phyloP scores from a whole-genome alignment of 2,329 filamentous ascomycete species.

The Fusarium austroafricanum region DNA sequence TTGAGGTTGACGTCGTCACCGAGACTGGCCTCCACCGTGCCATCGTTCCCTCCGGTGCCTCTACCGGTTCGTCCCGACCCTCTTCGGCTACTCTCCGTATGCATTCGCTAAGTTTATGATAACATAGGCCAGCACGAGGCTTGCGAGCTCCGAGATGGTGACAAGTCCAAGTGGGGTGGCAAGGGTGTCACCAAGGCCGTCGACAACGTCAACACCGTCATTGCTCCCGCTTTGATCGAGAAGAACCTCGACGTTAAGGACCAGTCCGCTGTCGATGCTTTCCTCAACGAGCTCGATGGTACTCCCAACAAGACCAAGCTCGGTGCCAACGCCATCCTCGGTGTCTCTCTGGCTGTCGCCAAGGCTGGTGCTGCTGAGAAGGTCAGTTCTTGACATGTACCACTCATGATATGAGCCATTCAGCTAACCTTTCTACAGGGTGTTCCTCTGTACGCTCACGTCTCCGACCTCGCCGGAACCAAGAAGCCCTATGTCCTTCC shows the following conservation, averaged over 20 bases:
- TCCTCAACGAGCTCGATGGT: constrained; percentile 87
- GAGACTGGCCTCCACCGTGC: constrained; percentile 97
- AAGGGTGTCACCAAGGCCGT: constrained; percentile 91
- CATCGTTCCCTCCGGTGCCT: constrained; percentile 96
- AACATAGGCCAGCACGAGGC: constrained; percentile 84
- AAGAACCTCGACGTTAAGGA: constrained; percentile 87
- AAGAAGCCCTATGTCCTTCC: constrained; percentile 93
- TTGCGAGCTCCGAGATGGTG: constrained; percentile 89
- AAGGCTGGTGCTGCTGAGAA: constrained; percentile 93
- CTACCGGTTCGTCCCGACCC: constrained; percentile 75
- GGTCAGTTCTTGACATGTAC: constrained; percentile 54
- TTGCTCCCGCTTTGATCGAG: constrained; percentile 85
- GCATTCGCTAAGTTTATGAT: constrained; percentile 47
- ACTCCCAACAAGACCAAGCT: constrained; percentile 88
- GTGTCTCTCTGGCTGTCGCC: constrained; percentile 85
- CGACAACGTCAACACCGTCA: constrained; percentile 84
- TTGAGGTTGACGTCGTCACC: constrained; percentile 97
- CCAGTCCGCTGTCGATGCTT: constrained; percentile 84
- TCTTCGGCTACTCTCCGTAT: constrained; percentile 32
- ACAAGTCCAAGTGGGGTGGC: constrained; percentile 86
- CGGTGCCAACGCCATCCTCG: constrained; percentile 89
- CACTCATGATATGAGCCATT: neutral
- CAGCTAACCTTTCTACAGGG: constrained; percentile 58
- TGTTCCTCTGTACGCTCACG: constrained; percentile 87
- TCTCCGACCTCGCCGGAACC: constrained; percentile 87